Base-by-base conservation (phyloP, 2,329 filamentous ascomycete species). In the Calonectria henricotiae region DNA sequence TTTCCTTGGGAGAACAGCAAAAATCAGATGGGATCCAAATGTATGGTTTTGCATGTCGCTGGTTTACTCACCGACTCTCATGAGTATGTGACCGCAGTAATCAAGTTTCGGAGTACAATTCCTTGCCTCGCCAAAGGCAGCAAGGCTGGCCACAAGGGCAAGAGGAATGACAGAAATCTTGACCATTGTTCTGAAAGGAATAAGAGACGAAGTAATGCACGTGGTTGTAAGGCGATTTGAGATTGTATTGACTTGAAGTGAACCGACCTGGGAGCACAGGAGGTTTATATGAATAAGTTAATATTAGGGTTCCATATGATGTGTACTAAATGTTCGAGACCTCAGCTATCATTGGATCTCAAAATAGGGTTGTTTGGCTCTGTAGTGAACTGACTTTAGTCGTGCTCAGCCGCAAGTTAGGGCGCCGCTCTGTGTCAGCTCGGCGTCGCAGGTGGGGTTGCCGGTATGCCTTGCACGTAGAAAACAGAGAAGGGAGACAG, bases 61-160 rank as follows among this genome's bases (percentile, higher is more conserved):
- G 13, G 12, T 30, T 62, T 27, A n/a, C 49, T 20, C 61, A 69
- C 69, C 69, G 25, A 62, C 62, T 23, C 60, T 49, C 46, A 71
- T 15, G 5, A 69, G 66, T 27, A 58, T 51, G 30, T 41, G 32
- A 30, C 69, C 69, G 13, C 69, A 71, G 46, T 71, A 67, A 32
- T 69, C 60, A 11, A 71, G 69, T 3, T 65, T 65, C 9, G 69
- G 54, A 17, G 66, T 65, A 46, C 66, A 71, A 55, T 71, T 65
- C 20, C 66, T 46, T 5, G 69, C 69, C 41, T 69, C 69, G 20
- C 62, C 54, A 55, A 71, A 71, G 15, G 69, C 55, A 30, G 47
- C 66, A 32, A 71, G 69, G 13, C 39, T 43, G 32, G 69, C 69
- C 32, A 71, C 69, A 23, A 71, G 39, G 46, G 66, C 66, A 20